Evolutionary conservation across 371 early-diverging fungal species (phyloP).

Genomic region (Circinella umbellata): DNA sequence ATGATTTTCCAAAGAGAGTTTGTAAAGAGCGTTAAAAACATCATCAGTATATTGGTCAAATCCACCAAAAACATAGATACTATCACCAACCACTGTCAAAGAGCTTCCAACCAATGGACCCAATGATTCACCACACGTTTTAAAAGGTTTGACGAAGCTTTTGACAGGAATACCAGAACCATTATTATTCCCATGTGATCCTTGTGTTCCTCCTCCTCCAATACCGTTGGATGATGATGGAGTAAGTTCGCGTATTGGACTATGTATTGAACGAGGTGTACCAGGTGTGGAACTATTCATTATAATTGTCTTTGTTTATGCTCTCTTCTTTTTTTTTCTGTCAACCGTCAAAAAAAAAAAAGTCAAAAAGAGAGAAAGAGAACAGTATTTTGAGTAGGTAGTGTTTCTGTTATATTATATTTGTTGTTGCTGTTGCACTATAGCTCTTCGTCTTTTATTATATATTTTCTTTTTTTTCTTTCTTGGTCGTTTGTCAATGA

Average conservation of each 20-base stretch:
- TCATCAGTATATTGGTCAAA: slow-evolving; percentile 75
- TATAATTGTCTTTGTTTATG: not conserved
- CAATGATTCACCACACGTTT: slow-evolving; percentile 54
- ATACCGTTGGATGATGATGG: slow-evolving; percentile 27
- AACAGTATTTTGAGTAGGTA: too few relatives aligned
- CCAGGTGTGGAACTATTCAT: slow-evolving; percentile 29
- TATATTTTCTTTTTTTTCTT: too few relatives aligned
- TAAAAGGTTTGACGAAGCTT: slow-evolving; percentile 34
- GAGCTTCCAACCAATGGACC: slow-evolving; percentile 68
- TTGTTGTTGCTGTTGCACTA: too few relatives aligned
- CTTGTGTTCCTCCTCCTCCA: not conserved
- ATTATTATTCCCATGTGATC: not conserved
- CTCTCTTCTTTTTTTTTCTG: too few relatives aligned
- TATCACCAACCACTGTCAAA: slow-evolving; percentile 52
- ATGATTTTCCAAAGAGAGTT: slow-evolving; percentile 31
- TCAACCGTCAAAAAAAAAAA: too few relatives aligned
- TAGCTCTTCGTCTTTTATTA: too few relatives aligned
- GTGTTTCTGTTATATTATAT: too few relatives aligned
- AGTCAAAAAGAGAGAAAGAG: too few relatives aligned
- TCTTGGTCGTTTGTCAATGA: too few relatives aligned
- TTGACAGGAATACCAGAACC: slow-evolving; percentile 23
- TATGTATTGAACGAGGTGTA: slow-evolving; percentile 24
- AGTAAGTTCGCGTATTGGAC: slow-evolving; percentile 19
- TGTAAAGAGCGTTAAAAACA: slow-evolving; percentile 69
- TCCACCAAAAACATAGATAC: slow-evolving; percentile 69